These are phyloP conservation scores for Geotrichum bryndzae DNA, from an alignment of 1,139 yeast genomes.

Conservation along the genomic window DNA sequence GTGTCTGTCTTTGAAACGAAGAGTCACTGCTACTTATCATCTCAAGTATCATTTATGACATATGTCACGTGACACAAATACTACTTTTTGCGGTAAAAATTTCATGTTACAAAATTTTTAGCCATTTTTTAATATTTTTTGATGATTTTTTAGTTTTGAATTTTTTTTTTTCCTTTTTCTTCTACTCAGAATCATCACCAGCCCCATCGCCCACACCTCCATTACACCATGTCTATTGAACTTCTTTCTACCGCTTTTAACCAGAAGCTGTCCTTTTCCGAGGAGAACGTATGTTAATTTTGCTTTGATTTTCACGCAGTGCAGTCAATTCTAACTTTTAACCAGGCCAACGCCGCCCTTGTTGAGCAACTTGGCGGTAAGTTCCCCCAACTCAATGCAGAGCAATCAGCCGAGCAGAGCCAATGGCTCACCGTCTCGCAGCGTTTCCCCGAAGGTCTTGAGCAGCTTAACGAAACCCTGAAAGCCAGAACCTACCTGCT, in stretches of 20 bases:
- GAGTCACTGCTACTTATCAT: not conserved
- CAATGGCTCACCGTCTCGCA: constrained; percentile 74
- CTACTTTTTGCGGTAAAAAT: not conserved
- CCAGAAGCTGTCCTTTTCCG: constrained; percentile 24
- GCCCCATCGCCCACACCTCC: not conserved
- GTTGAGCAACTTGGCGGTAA: constrained; percentile 21
- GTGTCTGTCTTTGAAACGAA: not conserved
- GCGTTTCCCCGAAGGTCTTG: constrained; percentile 51
- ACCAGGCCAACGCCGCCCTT: constrained; percentile 23
- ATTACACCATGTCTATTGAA: constrained; percentile 22
- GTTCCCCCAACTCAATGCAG: constrained; percentile 27
- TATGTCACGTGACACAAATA: not conserved
- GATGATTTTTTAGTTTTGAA: not conserved
- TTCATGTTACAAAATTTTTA: not conserved
- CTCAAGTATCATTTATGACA: not conserved
- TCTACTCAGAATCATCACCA: not conserved
- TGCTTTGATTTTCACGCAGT: not conserved
- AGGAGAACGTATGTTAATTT: constrained; percentile 17
- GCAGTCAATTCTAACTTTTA: not conserved
- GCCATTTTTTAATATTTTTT: too few relatives aligned
- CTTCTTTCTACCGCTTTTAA: constrained; percentile 27
- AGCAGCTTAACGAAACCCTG: constrained; percentile 61
- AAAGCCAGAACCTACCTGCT: constrained; percentile 64
- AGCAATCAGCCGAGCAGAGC: constrained; percentile 63
- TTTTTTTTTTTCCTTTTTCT: not conserved